Percentiles rank a stretch among this genome's conserved stretches.
These are phyloP conservation scores for Poterioochromonas sp. DNA, from an alignment of 352 stramenopile genomes.

Conservation along the genomic window DNA sequence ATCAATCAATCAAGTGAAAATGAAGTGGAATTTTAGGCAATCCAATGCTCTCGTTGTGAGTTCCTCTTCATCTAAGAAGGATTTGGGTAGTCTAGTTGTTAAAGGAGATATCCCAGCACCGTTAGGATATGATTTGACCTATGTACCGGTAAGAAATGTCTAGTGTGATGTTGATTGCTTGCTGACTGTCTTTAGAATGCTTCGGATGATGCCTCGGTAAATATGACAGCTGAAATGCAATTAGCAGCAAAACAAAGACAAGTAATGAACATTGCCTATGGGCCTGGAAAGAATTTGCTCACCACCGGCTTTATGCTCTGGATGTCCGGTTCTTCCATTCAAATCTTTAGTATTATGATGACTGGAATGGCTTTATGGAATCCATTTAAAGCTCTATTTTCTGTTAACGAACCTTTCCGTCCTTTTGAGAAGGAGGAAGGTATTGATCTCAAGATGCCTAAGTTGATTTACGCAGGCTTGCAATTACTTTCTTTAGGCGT, in stretches of 20 bases:
- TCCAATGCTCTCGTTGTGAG: too few relatives aligned
- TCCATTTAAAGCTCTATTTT: background rate
- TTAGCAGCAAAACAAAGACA: conserved; percentile 15
- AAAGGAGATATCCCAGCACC: too few relatives aligned
- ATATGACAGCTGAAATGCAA: background rate
- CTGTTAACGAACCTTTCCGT: conserved; percentile 11
- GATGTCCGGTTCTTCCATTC: conserved; percentile 20
- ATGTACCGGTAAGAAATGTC: too few relatives aligned
- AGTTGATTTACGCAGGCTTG: background rate
- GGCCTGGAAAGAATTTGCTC: background rate
- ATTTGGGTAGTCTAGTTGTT: too few relatives aligned
- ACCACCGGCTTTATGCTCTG: conserved; percentile 22
- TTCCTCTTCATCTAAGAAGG: too few relatives aligned
- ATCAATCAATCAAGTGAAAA: too few relatives aligned
- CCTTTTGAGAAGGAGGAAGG: conserved; percentile 1
- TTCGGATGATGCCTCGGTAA: background rate
- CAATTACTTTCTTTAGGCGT: conserved; percentile 11
- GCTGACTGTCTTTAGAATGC: too few relatives aligned
- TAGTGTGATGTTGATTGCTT: too few relatives aligned
- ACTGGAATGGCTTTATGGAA: conserved; percentile 26
- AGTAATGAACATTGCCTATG: background rate
- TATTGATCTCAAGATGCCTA: conserved; percentile 1
- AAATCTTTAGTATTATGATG: conserved; percentile 30
- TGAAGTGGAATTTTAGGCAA: too few relatives aligned
- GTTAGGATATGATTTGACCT: too few relatives aligned